Conservation (phyloP, 148 eudicot genomes). For the Pouteria glomerata region DNA sequence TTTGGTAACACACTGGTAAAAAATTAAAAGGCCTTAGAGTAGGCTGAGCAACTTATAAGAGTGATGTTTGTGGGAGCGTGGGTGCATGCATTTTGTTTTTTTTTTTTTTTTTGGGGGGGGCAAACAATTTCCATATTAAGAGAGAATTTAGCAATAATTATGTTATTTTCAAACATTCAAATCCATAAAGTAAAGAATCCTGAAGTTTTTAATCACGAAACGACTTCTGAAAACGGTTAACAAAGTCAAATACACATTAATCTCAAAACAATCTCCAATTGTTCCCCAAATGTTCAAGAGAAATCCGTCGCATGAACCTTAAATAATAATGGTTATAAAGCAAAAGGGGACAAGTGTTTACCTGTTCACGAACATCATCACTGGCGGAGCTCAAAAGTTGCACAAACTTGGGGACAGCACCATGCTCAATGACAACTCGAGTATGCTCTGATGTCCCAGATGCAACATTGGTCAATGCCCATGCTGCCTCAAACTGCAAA, state of each 20-base stretch:
- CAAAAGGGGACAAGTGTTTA: constrained; percentile 10
- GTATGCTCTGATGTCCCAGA: constrained; percentile 97
- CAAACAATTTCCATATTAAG: not conserved
- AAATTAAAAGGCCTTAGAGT: not conserved
- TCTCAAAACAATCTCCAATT: not conserved
- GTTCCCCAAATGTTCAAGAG: not conserved
- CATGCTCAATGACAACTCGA: constrained; percentile 73
- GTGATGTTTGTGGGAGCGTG: too few relatives aligned
- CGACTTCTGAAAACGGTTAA: not conserved
- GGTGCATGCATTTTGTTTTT: too few relatives aligned
- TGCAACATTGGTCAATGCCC: constrained; percentile 95
- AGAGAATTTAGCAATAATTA: not conserved
- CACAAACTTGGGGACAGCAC: constrained; percentile 86
- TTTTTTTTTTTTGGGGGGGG: too few relatives aligned
- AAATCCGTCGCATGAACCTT: not conserved
- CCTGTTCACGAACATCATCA: constrained; percentile 97
- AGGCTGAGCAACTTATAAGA: too few relatives aligned
- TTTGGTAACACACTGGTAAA: not conserved
- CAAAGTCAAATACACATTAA: not conserved
- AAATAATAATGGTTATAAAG: not conserved
- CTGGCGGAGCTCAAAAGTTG: constrained; percentile 79
- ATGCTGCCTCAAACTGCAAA: constrained; percentile 88
- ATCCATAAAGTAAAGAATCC: not conserved
- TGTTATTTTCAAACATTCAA: not conserved
- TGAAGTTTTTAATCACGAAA: not conserved